These are phyloP conservation scores for Erythrobasidium yunnanense DNA, from an alignment of 768 basidiomycete genomes.

Conservation along the genomic window DNA sequence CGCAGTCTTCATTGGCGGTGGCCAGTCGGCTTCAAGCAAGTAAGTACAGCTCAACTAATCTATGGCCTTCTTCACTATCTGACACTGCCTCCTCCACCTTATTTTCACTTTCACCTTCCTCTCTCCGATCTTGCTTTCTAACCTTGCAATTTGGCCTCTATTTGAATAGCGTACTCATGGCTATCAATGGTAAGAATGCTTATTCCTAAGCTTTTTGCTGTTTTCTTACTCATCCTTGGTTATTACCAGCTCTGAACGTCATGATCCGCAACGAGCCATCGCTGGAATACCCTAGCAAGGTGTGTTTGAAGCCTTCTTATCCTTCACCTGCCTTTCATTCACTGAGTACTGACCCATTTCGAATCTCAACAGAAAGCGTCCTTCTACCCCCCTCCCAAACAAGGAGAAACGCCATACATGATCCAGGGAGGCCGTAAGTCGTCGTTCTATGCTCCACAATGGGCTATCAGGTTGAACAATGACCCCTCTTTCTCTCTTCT, in stretches of 20 bases:
- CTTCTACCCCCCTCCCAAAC: conserved; percentile 23
- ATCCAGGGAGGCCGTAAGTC: conserved; percentile 9
- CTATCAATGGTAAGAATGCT: conserved; percentile 13
- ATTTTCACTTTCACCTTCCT: conserved; percentile 1
- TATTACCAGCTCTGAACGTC: conserved; percentile 26
- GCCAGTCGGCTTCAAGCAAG: not conserved
- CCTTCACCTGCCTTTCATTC: too few species aligned
- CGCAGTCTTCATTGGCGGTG: not conserved
- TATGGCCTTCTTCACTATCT: not conserved
- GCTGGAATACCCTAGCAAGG: conserved; percentile 15
- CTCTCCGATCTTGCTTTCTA: not conserved
- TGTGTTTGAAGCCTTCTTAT: too few species aligned
- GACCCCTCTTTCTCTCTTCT: not conserved
- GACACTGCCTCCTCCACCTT: not conserved
- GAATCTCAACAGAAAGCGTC: too few species aligned
- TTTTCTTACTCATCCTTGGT: not conserved
- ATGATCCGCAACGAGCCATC: conserved; percentile 21
- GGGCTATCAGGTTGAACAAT: not conserved
- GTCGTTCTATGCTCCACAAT: not conserved
- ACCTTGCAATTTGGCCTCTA: not conserved
- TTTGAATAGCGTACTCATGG: conserved; percentile 20
- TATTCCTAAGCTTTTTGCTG: not conserved
- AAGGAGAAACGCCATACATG: conserved; percentile 11
- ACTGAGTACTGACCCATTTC: too few species aligned
- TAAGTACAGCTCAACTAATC: not conserved